These are phyloP conservation scores for Comarum palustre DNA, from an alignment of 306 rosid genomes.

Conservation along the genomic window DNA sequence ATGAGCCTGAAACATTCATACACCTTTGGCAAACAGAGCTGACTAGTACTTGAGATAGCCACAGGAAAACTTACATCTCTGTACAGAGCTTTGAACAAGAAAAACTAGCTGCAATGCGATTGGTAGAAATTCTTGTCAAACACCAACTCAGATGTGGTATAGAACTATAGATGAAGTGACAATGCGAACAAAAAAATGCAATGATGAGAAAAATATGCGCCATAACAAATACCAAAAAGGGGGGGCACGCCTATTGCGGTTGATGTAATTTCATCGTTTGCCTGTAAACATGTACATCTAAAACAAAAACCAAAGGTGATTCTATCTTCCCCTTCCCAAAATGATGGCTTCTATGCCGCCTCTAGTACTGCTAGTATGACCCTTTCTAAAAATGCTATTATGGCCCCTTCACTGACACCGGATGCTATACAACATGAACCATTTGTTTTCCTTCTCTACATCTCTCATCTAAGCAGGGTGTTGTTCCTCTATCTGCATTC, in stretches of 20 bases:
- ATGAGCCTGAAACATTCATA: background rate
- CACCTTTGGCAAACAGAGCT: background rate
- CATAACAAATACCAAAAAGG: background rate
- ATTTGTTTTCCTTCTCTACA: constrained; percentile 27
- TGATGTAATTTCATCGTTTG: background rate
- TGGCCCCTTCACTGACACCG: background rate
- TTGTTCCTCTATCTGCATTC: constrained; percentile 16
- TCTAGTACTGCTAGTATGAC: background rate
- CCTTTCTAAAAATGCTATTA: constrained; percentile 6
- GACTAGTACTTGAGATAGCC: background rate
- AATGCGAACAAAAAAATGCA: background rate
- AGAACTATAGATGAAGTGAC: background rate
- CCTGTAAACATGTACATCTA: background rate
- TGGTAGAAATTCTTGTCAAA: background rate
- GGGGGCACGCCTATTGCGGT: background rate
- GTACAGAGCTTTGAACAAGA: background rate
- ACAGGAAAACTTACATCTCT: background rate
- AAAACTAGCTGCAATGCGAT: background rate
- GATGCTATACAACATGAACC: constrained; percentile 43
- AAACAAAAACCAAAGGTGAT: background rate
- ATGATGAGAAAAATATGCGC: background rate
- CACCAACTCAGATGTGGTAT: background rate
- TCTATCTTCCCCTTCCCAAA: background rate
- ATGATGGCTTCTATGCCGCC: background rate
- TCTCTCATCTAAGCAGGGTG: constrained; percentile 4